Evolutionary conservation across 2,329 filamentous ascomycete genomes (phyloP), one percentile per base, ranked within the genome.

Genomic region (Colletotrichum chlorophyti): DNA sequence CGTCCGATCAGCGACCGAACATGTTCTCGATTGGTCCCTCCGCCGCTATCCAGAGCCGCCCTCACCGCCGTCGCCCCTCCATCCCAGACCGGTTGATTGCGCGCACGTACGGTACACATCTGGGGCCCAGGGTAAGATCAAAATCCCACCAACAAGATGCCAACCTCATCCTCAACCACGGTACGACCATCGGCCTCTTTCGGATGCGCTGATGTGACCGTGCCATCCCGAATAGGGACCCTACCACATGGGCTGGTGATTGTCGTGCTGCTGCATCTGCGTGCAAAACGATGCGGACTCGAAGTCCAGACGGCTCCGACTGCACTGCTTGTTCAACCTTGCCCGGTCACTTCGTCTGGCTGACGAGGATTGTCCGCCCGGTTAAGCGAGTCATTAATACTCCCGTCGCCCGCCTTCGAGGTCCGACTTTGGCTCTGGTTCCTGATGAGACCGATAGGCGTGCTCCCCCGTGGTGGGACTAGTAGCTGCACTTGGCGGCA

Each of bases 151-250:
- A 60, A 55, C 51, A 45, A 32, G 40, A 60, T 35, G 31, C 26
- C 43, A 19, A 15, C 37, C 26, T 54, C 38, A n/a, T 52, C 31
- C 40, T 24, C 53, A 26, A 23, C 9, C 54, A 23, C 41, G 27
- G 19, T 9, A 9, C n/a, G 14, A 17, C 41, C 35, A 49, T 53
- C 35, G 40, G 15, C 24, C 47, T 32, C 23, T 35, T 58, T 42
- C 17, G 43, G 41, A 47, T 52, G 46, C 27, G 53, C 47, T 58
- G 61, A 65, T 71, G 68, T 58, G 60, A 72, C 68, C 62, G 65
- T 70, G 62, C 55, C 68, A 69, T 71, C 67, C 66, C 65, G 65
- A 64, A 67, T 63, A 48, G 55, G 65, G 62, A 63, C 65, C 46
- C 61, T 60, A 53, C 61, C 63, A 63, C 65, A 69, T 67, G 65